Evolutionary conservation across 345 rosid species (phyloP), one percentile per base, ranked within the genome.

Genomic region (Salix exigua): DNA sequence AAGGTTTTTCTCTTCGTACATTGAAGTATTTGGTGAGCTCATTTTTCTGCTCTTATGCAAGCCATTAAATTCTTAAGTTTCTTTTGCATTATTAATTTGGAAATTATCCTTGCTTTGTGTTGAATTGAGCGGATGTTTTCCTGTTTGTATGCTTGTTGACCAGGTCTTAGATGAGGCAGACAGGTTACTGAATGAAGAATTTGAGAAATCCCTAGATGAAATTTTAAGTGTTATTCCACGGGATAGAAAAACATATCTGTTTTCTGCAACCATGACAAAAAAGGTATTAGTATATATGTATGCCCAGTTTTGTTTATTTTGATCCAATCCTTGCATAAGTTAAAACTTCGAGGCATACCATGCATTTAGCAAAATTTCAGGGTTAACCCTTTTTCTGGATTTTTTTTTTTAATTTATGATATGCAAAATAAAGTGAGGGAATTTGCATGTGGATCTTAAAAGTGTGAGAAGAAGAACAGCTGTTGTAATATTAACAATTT

Each of bases 211-310:
- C 3, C 87, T 94, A 50, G 91, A 92, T 83, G 89, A 85, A 78
- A 93, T 96, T 81, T 83, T 94, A 76, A 87, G 86, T 66, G 90
- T 83, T 74, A 85, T 94, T 71, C 97, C 97, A 30, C 90, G 85
- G 62, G 90, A 87, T 2, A 80, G 97, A 50, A 88, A 75, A 81
- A 96, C 98, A 5, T 96, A 51, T 85, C 88, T 96, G 72, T 96
- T 96, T 87, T 96, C 99, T 76, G 99, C 99, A 2, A 96, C 99
- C 30, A 96, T 96, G 98, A 94, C 98, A 33, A 92, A 94, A 81
- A 96, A 92, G 97, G 98, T 91, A 44, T 66, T 40, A 16, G 5
- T 4, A 1, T 9, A 12, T 46, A 46, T 14, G 17, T 3, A 12
- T 46, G 50, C 18, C 14, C 50, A 46, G 14, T 46, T 46, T 14